These are phyloP conservation scores for Claviceps pazoutovae DNA, from an alignment of 2,329 filamentous ascomycete species.

Conservation along the genomic window DNA sequence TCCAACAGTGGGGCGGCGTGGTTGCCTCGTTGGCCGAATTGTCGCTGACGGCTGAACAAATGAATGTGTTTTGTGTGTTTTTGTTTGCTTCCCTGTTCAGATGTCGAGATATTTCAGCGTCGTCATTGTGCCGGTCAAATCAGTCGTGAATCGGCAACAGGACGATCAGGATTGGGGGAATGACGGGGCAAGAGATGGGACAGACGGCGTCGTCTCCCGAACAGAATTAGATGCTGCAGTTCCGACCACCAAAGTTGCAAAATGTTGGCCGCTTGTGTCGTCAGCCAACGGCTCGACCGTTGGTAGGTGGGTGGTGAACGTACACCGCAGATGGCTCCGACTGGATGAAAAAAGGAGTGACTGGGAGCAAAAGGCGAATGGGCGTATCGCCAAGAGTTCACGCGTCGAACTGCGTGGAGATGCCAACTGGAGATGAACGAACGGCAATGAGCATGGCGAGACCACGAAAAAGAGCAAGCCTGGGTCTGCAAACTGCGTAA, in stretches of 20 bases:
- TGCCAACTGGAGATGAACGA: not conserved
- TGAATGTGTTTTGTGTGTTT: conserved; percentile 1
- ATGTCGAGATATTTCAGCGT: not conserved
- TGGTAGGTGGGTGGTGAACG: not conserved
- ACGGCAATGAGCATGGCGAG: conserved; percentile 11
- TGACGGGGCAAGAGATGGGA: not conserved
- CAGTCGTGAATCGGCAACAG: not conserved
- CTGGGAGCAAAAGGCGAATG: not conserved
- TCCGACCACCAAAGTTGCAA: not conserved
- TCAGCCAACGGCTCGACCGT: not conserved
- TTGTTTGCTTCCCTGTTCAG: not conserved
- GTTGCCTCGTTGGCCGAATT: not conserved
- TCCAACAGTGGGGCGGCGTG: conserved; percentile 6
- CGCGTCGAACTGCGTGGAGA: not conserved
- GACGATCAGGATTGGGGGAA: not conserved
- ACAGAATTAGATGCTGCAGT: not conserved
- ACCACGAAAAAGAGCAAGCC: not conserved
- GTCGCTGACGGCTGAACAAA: conserved; percentile 6
- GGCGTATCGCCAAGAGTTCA: not conserved
- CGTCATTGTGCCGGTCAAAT: conserved; percentile 6
- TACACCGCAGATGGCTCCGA: not conserved
- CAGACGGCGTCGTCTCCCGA: not conserved
- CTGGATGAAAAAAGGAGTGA: conserved; percentile 3
- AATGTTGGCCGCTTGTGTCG: not conserved
- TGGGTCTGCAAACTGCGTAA: not conserved